Conservation (phyloP, 306 rosid genomes). For the Pachyrhizus erosus region DNA sequence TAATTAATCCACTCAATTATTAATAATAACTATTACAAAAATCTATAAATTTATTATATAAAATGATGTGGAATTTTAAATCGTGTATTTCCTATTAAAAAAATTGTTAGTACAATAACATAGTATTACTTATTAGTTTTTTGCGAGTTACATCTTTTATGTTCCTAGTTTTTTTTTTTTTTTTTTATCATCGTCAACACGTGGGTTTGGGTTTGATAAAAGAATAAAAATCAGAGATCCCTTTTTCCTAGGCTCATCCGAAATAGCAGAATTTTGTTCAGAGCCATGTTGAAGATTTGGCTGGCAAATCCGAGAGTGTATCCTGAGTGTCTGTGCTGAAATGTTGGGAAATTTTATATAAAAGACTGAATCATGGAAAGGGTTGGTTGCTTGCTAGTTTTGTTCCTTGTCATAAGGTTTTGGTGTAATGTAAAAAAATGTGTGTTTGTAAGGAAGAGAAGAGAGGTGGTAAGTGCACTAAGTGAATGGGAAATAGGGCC, state of each 20-base stretch:
- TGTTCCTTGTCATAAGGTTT: slow-evolving; percentile 20
- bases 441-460: neutral
- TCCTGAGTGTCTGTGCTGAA: slow-evolving; percentile 45
- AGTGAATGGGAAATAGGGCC: slow-evolving; percentile 41
- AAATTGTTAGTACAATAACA: too few species aligned
- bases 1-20: too few species aligned
- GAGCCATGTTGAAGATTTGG: slow-evolving; percentile 54
- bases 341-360: slow-evolving; percentile 36
- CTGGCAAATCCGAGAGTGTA: slow-evolving; percentile 50
- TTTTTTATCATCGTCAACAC: neutral
- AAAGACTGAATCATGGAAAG: neutral
- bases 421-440: neutral
- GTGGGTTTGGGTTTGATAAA: neutral
- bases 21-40: too few species aligned
- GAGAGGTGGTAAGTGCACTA: neutral
- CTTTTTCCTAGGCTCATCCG: neutral
- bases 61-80: too few species aligned
- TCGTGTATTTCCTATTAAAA: too few species aligned
- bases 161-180: neutral
- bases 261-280: slow-evolving; percentile 23
- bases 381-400: neutral
- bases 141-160: neutral
- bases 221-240: slow-evolving; percentile 16
- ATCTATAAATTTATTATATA: too few species aligned
- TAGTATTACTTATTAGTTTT: too few species aligned